A percentile compares a stretch with the other conserved stretches of the same genome.
Conservation (phyloP, 2,329 filamentous ascomycete species). For the Fusarium albosuccineum region DNA sequence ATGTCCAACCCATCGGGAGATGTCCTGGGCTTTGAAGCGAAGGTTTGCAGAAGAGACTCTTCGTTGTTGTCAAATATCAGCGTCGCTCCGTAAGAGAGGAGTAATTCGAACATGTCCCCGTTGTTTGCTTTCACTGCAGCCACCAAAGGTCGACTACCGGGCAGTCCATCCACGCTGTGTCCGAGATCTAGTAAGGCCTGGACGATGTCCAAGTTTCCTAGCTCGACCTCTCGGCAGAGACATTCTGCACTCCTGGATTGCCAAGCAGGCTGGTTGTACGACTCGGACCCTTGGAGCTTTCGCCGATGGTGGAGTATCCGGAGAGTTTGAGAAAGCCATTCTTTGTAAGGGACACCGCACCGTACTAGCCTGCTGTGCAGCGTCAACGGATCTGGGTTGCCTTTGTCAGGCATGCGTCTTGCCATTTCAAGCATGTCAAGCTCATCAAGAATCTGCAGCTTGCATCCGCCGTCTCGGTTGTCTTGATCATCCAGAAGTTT, state of each 20-base stretch:
- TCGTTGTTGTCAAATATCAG: slow-evolving; percentile 1
- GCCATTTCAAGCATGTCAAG: slow-evolving; percentile 8
- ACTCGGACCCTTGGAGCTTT: neutral
- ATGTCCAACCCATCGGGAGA: neutral
- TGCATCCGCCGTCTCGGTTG: neutral
- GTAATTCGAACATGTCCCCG: slow-evolving; percentile 1
- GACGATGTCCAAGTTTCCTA: neutral
- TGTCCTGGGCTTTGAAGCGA: slow-evolving; percentile 4
- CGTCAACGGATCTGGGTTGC: slow-evolving; percentile 1
- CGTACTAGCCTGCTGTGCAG: slow-evolving; percentile 15
- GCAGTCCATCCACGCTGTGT: neutral
- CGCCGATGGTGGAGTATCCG: neutral
- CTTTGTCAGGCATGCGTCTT: neutral
- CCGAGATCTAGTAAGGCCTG: slow-evolving; percentile 2
- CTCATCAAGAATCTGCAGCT: neutral
- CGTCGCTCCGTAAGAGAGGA: slow-evolving; percentile 1
- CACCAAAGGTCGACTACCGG: neutral
- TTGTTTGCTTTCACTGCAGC: slow-evolving; percentile 8
- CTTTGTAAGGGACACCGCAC: neutral
- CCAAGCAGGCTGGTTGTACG: neutral
- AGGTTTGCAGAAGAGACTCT: slow-evolving; percentile 1
- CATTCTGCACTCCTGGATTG: neutral
- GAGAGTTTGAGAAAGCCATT: slow-evolving; percentile 8
- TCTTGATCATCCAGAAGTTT: slow-evolving; percentile 1
- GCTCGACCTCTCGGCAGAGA: neutral